Conservation (phyloP, 225 moss, liverwort and hornwort species). For the Physcomitrellopsis africana region DNA sequence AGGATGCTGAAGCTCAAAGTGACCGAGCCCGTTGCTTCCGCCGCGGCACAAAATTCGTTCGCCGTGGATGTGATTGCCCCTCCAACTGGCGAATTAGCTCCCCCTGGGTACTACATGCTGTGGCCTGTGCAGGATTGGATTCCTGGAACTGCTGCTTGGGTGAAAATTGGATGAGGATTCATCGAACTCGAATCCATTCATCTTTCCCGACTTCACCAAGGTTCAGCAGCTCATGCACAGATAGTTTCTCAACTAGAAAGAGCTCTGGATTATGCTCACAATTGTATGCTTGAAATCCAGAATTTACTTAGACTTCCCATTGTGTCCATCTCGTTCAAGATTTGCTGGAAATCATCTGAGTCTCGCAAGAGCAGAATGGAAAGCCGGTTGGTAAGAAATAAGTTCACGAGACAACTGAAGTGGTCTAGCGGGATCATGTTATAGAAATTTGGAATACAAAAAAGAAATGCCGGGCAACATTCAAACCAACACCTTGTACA, state of each 20-base stretch:
- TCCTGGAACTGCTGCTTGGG: no score
- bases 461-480: neutral
- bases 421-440: neutral
- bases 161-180: no score
- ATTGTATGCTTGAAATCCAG: neutral
- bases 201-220: neutral
- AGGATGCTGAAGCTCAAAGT: conserved; percentile 60
- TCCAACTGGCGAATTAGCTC: conserved; percentile 55
- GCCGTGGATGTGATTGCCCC: conserved; percentile 65
- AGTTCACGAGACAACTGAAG: neutral
- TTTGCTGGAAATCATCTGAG: conserved; percentile 23
- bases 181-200: neutral
- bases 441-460: neutral
- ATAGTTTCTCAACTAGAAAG: neutral
- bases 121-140: conserved; percentile 60
- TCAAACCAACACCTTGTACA: neutral
- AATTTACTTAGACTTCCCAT: neutral
- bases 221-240: conserved; percentile 4
- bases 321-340: neutral
- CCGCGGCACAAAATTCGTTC: conserved; percentile 25
- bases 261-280: neutral
- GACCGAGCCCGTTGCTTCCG: conserved; percentile 41
- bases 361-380: neutral
- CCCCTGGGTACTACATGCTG: conserved; percentile 86
- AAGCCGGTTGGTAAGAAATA: neutral